These are phyloP conservation scores for Hypocreales sp. DNA, from an alignment of 2,329 filamentous ascomycete genomes.

Conservation along the genomic window DNA sequence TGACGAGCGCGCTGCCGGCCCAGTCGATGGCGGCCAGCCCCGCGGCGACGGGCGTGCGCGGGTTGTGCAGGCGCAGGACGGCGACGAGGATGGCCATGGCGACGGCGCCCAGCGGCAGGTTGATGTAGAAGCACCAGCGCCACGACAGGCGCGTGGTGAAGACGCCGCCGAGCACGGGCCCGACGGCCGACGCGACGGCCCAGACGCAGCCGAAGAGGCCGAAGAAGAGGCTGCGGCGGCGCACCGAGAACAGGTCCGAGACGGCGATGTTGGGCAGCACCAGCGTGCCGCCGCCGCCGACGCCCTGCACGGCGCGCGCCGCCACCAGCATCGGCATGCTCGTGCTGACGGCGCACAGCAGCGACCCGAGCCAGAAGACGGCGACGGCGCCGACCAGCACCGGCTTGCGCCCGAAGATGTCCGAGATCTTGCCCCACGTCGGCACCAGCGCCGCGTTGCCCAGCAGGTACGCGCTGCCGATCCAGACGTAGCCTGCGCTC, in stretches of 20 bases:
- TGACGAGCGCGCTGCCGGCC: constrained; percentile 40
- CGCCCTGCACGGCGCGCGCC: constrained; percentile 38
- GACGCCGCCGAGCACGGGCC: constrained; percentile 52
- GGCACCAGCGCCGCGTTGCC: constrained; percentile 51
- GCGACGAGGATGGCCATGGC: constrained; percentile 36
- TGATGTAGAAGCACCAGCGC: constrained; percentile 59
- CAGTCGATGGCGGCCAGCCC: constrained; percentile 50
- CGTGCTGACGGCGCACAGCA: constrained; percentile 34
- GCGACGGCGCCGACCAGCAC: constrained; percentile 32
- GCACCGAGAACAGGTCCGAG: constrained; percentile 37
- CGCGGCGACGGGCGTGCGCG: constrained; percentile 43
- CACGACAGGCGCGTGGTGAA: constrained; percentile 50
- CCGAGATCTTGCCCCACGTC: constrained; percentile 51
- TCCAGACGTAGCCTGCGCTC: constrained; percentile 59
- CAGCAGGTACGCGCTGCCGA: constrained; percentile 59
- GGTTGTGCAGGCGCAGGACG: constrained; percentile 53
- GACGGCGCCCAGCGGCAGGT: constrained; percentile 33
- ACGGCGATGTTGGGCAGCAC: constrained; percentile 45
- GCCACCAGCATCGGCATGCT: constrained; percentile 37
- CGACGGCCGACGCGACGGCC: constrained; percentile 49
- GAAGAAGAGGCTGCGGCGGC: constrained; percentile 35
- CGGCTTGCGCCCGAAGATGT: constrained; percentile 43
- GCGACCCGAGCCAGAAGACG: constrained; percentile 38
- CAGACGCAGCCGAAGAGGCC: constrained; percentile 39
- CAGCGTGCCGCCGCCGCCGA: constrained; percentile 40